Evolutionary conservation across 176 grass and related monocot species (phyloP).

Genomic region (Ampelocalamus luodianensis): DNA sequence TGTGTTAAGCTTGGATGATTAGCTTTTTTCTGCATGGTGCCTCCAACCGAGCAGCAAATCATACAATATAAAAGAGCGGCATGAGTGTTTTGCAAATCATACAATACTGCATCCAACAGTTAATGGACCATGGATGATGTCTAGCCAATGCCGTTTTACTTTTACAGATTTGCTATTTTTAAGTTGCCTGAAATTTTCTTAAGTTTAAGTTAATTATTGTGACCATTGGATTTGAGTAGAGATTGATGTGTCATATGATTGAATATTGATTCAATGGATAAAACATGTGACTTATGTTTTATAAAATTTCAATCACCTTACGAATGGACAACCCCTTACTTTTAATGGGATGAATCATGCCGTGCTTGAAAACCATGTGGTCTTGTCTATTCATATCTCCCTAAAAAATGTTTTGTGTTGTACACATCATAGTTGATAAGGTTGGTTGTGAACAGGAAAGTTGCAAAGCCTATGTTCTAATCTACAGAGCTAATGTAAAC

Average conservation of each 20-base stretch:
- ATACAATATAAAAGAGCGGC: conserved; percentile 3
- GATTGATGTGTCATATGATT: too few relatives aligned
- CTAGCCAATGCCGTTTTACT: background rate
- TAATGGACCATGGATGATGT: conserved; percentile 18
- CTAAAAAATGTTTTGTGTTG: background rate
- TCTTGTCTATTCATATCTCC: background rate
- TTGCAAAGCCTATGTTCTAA: background rate
- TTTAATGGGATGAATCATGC: conserved; percentile 14
- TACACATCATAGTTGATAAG: conserved; percentile 1
- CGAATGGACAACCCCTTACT: too few relatives aligned
- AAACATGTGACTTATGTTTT: too few relatives aligned
- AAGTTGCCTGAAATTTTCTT: too few relatives aligned
- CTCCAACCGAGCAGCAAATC: background rate
- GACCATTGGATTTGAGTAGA: too few relatives aligned
- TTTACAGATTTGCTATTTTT: too few relatives aligned
- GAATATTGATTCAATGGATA: too few relatives aligned
- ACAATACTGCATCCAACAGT: background rate
- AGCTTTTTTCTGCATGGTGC: background rate
- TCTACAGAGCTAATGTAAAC: conserved; percentile 5
- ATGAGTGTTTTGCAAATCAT: conserved; percentile 4
- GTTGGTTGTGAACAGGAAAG: background rate
- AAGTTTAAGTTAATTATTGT: too few relatives aligned
- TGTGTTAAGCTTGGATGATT: background rate
- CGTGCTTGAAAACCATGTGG: background rate
- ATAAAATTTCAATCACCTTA: too few relatives aligned